phyloP scores from a whole-genome alignment of 768 basidiomycete species.

The Sporobolomyces pararoseus region DNA sequence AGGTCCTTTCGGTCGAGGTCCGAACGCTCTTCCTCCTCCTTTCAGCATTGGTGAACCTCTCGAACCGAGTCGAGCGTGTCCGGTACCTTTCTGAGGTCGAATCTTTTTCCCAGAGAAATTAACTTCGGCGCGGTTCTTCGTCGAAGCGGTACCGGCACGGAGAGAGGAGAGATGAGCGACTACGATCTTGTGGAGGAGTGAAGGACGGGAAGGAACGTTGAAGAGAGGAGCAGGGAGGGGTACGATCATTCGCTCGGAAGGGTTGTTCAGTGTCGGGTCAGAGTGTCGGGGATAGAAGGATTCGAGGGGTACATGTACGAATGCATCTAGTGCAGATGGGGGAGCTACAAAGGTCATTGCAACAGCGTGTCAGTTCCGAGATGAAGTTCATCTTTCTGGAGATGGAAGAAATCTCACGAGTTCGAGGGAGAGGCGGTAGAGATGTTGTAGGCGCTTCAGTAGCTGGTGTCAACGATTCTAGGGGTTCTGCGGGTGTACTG shows the following conservation, averaged over 20 bases:
- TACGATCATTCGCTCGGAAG: slow-evolving; percentile 43
- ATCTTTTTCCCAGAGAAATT: slow-evolving; percentile 84
- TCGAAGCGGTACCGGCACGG: slow-evolving; percentile 85
- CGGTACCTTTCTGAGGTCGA: slow-evolving; percentile 84
- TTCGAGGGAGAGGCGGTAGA: background rate
- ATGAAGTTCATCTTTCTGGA: too few relatives aligned
- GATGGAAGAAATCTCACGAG: slow-evolving; percentile 8
- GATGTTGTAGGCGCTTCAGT: background rate
- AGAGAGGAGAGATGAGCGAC: slow-evolving; percentile 80
- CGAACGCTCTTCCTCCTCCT: slow-evolving; percentile 89
- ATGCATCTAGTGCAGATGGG: slow-evolving; percentile 18
- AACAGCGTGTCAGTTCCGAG: too few relatives aligned
- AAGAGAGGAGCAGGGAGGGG: slow-evolving; percentile 62
- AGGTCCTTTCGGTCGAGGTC: slow-evolving; percentile 64
- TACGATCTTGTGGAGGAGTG: slow-evolving; percentile 88
- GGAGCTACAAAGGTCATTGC: background rate
- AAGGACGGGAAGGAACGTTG: slow-evolving; percentile 77
- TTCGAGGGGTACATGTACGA: slow-evolving; percentile 43
- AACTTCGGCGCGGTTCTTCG: slow-evolving; percentile 88
- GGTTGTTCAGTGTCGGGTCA: slow-evolving; percentile 2
- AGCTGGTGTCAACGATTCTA: background rate
- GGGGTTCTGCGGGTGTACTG: background rate
- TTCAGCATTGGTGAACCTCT: slow-evolving; percentile 77
- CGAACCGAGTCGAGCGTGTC: slow-evolving; percentile 84
- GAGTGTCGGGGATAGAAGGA: slow-evolving; percentile 34